These are phyloP conservation scores for Xylariaceae sp. DNA, from an alignment of 2,329 filamentous ascomycete genomes.

Conservation along the genomic window DNA sequence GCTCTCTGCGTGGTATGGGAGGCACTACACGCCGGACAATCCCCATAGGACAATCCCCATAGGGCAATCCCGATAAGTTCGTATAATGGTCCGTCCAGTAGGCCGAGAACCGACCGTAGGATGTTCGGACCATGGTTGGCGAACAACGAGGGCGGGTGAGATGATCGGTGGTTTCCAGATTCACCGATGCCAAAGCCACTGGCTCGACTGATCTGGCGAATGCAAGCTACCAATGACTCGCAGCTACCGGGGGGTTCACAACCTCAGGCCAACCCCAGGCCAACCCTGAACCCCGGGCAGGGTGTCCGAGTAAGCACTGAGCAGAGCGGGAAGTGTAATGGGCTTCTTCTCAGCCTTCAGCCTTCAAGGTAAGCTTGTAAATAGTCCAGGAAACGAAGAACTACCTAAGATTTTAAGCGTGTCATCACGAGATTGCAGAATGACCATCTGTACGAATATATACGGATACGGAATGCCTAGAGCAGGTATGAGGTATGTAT, in stretches of 20 bases:
- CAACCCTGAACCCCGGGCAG: background rate
- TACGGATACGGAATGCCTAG: too few species aligned
- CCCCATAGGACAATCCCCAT: constrained; percentile 29
- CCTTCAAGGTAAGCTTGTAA: too few species aligned
- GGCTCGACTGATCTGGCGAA: background rate
- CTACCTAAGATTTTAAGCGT: background rate
- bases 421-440: background rate
- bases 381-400: too few species aligned
- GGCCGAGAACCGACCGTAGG: background rate
- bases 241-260: background rate
- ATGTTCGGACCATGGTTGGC: background rate
- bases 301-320: constrained; percentile 14
- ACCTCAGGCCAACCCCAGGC: background rate
- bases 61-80: constrained; percentile 24
- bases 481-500: too few species aligned
- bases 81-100: background rate
- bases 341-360: too few species aligned
- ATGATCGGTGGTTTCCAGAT: constrained; percentile 4
- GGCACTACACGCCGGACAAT: constrained; percentile 22
- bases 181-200: background rate
- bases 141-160: constrained; percentile 5
- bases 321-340: background rate
- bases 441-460: background rate
- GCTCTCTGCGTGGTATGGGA: too few species aligned
- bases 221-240: constrained; percentile 1